Base-by-base conservation (phyloP, 2,329 filamentous ascomycete genomes). In the Botrytis hyacinthi region DNA sequence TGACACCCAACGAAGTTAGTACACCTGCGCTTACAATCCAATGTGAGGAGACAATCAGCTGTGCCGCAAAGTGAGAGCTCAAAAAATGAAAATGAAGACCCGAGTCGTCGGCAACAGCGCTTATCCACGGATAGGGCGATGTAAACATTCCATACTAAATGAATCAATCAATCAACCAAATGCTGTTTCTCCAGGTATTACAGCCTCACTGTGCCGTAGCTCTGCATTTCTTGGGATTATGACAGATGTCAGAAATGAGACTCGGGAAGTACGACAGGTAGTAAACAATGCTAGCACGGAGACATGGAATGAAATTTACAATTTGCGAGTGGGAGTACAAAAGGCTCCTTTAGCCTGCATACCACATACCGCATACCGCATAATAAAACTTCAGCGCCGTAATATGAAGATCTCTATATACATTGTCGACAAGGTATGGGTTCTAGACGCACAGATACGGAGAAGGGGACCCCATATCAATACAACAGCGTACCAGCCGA, bases 261-360 rank as follows among this genome's bases (percentile, higher is more conserved):
- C 22, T 42, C 22, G 37, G 35, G 60, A 14, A 62, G 26, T 10
- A 62, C 26, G 60, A 62, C 60, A 62, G 51, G 51, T n/a, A 40
- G 60, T 18, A 62, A 42, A 40, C 35, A 62, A 62, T 40, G 35
- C 22, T 40, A n/a, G 60, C 37, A 62, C 60, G 60, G 60, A 62
- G 60, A 42, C 26, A 40, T 62, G 26, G 57, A 60, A 60, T 18
- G 32, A 14, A 62, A 29, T 40, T 37, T 32, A 48, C 26, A 40
- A 37, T 54, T 51, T 9, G 26, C 46, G 22, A 18, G 22, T 5
- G 60, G 46, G 46, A 40, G 46, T 29, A 67, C 44, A n/a, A 37
- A 29, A 54, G n/a, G 60, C 65, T 54, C 65, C 65, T 51, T 54
- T 40, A n/a, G n/a, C 65, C 9, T 67, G 65, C 65, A 67, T 67